Base-by-base conservation (phyloP, 73 alveolate species). In the Paraurostyla sp. region DNA sequence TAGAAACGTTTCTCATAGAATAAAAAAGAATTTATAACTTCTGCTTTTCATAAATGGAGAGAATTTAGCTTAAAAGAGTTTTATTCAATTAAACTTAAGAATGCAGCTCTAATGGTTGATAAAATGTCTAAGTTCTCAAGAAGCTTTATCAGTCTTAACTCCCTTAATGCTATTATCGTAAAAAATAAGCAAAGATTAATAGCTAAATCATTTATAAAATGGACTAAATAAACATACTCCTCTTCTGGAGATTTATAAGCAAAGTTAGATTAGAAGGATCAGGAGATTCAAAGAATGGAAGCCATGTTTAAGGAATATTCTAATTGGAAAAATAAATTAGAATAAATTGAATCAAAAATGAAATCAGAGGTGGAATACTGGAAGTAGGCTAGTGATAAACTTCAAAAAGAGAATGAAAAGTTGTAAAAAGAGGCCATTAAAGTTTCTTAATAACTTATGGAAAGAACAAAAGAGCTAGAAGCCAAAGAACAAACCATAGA, bases 121-220 rank as follows among this genome's bases (percentile, higher is more conserved):
- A 88, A 78, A 78, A 88, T 88, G 94, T 58, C 87, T 0, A 88
- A 78, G n/a, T 78, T 88, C 86, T 88, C 94, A 0, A 29, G 94
- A 20, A 59, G 87, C 43, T 88, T 88, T 40, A 88, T 88, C 33
- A 4, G 62, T 29, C 35, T 56, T 38, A 51, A 88, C 87, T 40
- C 91, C 7, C 49, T 88, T 22, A 41, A 54, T 60, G 18, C 65
- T 6, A 78, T 78, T 16, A 32, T 88, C 20, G 27, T 9, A 30
- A 88, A 88, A 42, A 75, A 88, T 35, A 42, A 56, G 81, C 48
- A 80, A 30, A 63, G 80, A 78, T 27, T 22, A 50, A 0, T 7
- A 18, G 85, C 88, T 30, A 88, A 45, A 58, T n/a, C 87, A 18
- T 76, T 88, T 49, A 32, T 46, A 41, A 76, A 80, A 20, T 78